Percentiles rank a stretch among this genome's conserved stretches.
phyloP scores from a whole-genome alignment of 768 basidiomycete species.

The Daedaleopsis nitida region DNA sequence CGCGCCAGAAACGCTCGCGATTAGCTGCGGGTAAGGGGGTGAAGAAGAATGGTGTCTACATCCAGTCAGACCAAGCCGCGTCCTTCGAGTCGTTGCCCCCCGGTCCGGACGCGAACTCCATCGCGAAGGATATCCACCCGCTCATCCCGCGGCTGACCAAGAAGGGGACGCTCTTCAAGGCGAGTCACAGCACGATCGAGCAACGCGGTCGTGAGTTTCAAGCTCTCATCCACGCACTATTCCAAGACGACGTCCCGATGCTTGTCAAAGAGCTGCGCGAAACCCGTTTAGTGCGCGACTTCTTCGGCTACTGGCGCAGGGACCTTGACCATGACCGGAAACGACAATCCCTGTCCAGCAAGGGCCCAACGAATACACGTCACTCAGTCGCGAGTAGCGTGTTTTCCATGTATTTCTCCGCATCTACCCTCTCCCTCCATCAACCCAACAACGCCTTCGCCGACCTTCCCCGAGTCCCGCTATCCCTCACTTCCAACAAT shows the following conservation, averaged over 20 bases:
- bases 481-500: slow-evolving; percentile 7
- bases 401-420: slow-evolving; percentile 60
- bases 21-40: slow-evolving; percentile 74
- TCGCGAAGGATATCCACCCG: slow-evolving; percentile 69
- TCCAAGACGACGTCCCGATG: slow-evolving; percentile 60
- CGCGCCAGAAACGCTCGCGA: slow-evolving; percentile 67
- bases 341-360: slow-evolving; percentile 25
- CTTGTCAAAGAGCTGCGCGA: slow-evolving; percentile 67
- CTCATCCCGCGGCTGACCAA: slow-evolving; percentile 69
- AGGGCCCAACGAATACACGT: slow-evolving; percentile 33
- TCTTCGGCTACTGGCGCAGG: slow-evolving; percentile 77
- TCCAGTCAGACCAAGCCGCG: slow-evolving; percentile 71
- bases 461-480: slow-evolving; percentile 23
- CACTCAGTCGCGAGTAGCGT: slow-evolving; percentile 55
- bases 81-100: slow-evolving; percentile 87
- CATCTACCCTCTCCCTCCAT: slow-evolving; percentile 36
- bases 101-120: slow-evolving; percentile 75
- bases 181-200: slow-evolving; percentile 65
- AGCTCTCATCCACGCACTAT: slow-evolving; percentile 60
- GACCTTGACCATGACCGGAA: slow-evolving; percentile 65
- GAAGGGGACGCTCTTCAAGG: slow-evolving; percentile 72
- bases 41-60: slow-evolving; percentile 68
- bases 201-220: slow-evolving; percentile 63
- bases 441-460: slow-evolving; percentile 24
- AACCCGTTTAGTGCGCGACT: slow-evolving; percentile 62